Base-by-base conservation (phyloP, 2,329 filamentous ascomycete species). In the Clarireedia hainanense region DNA sequence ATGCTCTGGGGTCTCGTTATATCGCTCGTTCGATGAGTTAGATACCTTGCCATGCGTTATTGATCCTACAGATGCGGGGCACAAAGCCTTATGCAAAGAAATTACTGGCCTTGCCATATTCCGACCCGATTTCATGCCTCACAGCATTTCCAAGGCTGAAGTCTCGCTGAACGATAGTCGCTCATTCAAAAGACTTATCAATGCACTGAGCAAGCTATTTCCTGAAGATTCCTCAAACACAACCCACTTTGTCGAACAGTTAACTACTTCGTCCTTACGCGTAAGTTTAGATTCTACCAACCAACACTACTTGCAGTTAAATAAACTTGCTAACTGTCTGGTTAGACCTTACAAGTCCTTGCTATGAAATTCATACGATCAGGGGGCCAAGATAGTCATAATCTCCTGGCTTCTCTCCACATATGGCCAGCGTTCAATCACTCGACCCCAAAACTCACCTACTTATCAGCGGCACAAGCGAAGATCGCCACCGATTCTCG, bases 81-180 rank as follows among this genome's bases (percentile, higher is more conserved):
- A 64, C 37, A 9, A 50, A 46, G 3, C 43, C 1, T 36, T 66
- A 10, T 63, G 58, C 34, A 27, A 39, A 23, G 55, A 50, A 12
- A 57, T 65, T 37, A 56, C 59, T 1, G 60, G 57, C 6, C 55
- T 66, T 34, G 57, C 57, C 27, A 50, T 12, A 24, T 58, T 64
- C 26, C 36, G 58, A 17, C 24, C 34, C 6, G 26, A 47, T 1
- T 40, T 62, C 14, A 61, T 65, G 57, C 63, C 61, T 30, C 58
- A 53, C 17, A 36, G 24, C 2, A 40, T 59, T 17, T 17, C 14
- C 4, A 6, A 50, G 10, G 36, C 48, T 2, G 57, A 60, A 36
- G 47, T 20, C 2, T 58, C 54, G 2, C 53, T 63, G 6, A 5
- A 23, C 1, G n/a, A 27, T 12, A 24, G 12, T 5, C 26, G 30